phyloP scores from a whole-genome alignment of 2,329 filamentous ascomycete genomes.

The Pseudogymnoascus sp. region DNA sequence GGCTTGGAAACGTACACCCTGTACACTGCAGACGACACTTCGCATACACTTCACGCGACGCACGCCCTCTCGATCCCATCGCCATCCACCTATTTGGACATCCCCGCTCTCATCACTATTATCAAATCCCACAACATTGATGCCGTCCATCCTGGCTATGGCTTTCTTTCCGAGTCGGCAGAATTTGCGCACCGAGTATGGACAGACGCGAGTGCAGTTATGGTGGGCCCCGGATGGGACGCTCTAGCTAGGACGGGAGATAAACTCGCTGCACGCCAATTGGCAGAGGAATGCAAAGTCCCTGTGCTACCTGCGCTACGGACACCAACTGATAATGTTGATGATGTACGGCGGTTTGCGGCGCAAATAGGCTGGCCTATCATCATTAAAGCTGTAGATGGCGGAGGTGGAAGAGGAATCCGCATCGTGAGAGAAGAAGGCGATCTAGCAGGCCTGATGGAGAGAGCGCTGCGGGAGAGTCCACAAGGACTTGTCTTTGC shows the following conservation, averaged over 20 bases:
- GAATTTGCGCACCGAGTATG: conserved; percentile 59
- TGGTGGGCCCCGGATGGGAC: conserved; percentile 56
- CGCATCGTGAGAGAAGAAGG: conserved; percentile 43
- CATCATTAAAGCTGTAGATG: conserved; percentile 53
- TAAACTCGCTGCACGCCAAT: conserved; percentile 54
- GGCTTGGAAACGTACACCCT: conserved; percentile 47
- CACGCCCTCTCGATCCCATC: conserved; percentile 44
- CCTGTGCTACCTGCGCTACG: conserved; percentile 68
- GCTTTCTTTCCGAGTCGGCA: conserved; percentile 62
- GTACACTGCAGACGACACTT: conserved; percentile 47
- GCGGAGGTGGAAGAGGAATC: conserved; percentile 59
- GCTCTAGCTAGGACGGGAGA: conserved; percentile 24
- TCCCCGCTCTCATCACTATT: conserved; percentile 40
- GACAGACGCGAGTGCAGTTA: conserved; percentile 58
- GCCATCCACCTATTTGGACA: conserved; percentile 45
- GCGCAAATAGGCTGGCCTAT: conserved; percentile 36
- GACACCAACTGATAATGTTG: conserved; percentile 52
- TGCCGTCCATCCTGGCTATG: conserved; percentile 67
- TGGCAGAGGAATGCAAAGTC: conserved; percentile 55
- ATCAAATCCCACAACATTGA: conserved; percentile 45
- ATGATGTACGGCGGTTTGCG: conserved; percentile 47
- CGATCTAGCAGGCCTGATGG: conserved; percentile 46
- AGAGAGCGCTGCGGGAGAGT: conserved; percentile 53
- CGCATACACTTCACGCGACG: conserved; percentile 44
- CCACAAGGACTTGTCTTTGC: conserved; percentile 52